Base-by-base conservation (phyloP, 768 basidiomycete species). In the Guyanaporus albipodus region DNA sequence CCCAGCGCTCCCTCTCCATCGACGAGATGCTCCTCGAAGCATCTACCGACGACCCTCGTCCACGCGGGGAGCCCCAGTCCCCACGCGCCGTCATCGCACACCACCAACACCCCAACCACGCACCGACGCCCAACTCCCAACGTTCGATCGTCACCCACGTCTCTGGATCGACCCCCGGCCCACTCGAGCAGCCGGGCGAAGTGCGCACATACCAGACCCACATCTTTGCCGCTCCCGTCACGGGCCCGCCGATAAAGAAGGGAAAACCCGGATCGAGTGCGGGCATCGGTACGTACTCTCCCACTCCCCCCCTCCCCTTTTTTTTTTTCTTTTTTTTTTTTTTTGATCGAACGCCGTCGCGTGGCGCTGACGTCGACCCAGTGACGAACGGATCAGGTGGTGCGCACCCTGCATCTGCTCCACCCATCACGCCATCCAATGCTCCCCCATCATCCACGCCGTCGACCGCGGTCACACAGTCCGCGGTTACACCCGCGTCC, bases 141-240 rank as follows among this genome's bases (percentile, higher is more conserved):
- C 61, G 62, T 2, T 50, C 55, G 2, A 48, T 58, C n/a, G 58
- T 64, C 1, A 28, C 32, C 5, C 64, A 63, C 35, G 9, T 62
- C 14, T 34, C 58, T 0, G 39, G 58, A 2, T 48, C 57, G 0
- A 54, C 59, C 0, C 45, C 57, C 1, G 69, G 63, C 4, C 66
- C 67, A 0, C 57, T 67, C 11, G 58, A 66, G 8, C 61, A 64
- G 23, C 69, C 68, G 1, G 62, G 69, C 22, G 67, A 74, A 44
- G 60, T 70, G 8, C 61, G 72, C 31, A 72, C 69, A 19, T 80
- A 80, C 49, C 80, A 82, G 50, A 83, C 80, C 0, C 84, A 86
- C 59, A 78, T 85, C 11, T 87, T 87, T 57, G 82, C 84, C 7
- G 82, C 85, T 3, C 79, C 81, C 4, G 82, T 85, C 7, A 87